phyloP scores from a whole-genome alignment of 768 basidiomycete genomes.

The Tylopilus plumbeoviolaceoides region DNA sequence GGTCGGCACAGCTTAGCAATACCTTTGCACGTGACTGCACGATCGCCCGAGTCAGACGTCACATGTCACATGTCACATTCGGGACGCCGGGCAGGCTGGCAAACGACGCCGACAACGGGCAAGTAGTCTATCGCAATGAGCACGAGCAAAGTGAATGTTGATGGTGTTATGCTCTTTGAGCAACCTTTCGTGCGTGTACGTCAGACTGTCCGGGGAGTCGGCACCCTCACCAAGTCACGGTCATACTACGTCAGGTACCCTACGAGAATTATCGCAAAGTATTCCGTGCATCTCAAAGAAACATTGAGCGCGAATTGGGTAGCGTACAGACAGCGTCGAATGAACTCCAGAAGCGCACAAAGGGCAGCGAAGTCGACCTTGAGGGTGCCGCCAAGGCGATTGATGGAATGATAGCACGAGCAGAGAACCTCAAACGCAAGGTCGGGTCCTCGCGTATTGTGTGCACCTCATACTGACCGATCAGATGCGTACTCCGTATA shows the following conservation, averaged over 20 bases:
- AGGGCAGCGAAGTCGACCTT: conserved; percentile 35
- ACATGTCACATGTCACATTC: neutral
- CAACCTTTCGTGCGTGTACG: conserved; percentile 76
- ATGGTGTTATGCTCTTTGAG: conserved; percentile 77
- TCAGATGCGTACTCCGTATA: conserved; percentile 25
- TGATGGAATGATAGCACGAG: conserved; percentile 71
- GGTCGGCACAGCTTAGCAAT: neutral
- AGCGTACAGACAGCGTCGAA: conserved; percentile 51
- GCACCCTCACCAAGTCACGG: conserved; percentile 10
- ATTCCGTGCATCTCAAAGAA: conserved; percentile 79
- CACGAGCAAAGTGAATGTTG: conserved; percentile 55
- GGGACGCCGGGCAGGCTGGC: neutral
- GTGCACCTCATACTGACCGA: conserved; percentile 8
- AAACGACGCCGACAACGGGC: conserved; percentile 5
- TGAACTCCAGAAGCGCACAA: conserved; percentile 53
- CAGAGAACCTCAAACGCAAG: conserved; percentile 85
- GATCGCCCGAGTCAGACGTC: conserved; percentile 16
- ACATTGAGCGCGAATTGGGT: conserved; percentile 75
- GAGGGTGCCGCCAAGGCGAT: conserved; percentile 58
- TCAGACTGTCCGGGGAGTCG: conserved; percentile 1
- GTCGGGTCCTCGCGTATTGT: conserved; percentile 38
- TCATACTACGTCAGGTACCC: conserved; percentile 80
- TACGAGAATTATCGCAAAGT: conserved; percentile 86
- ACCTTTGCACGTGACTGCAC: conserved; percentile 24
- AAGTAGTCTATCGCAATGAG: conserved; percentile 24